A percentile compares a stretch with the other conserved stretches of the same genome.
Evolutionary conservation across 306 rosid species (phyloP).

Genomic region (Chamaecrista fasciculata): DNA sequence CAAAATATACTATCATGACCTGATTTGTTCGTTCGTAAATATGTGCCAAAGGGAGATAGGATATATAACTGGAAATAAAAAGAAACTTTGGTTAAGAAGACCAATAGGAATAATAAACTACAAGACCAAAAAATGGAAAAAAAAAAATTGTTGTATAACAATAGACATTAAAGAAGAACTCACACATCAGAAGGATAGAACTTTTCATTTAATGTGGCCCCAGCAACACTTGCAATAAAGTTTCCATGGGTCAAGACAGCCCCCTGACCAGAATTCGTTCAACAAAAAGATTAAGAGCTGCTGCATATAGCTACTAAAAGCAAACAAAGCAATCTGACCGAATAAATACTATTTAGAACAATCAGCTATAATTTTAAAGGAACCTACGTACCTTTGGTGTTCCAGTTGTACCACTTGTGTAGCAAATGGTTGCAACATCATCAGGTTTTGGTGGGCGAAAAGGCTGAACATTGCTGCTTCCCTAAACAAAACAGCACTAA

Average conservation of each 20-base stretch:
- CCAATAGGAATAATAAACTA: constrained; percentile 22
- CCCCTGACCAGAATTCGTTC: constrained; percentile 59
- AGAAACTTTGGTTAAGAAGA: constrained; percentile 35
- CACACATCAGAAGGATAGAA: constrained; percentile 82
- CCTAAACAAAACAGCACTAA: constrained; percentile 55
- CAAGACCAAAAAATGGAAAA: constrained; percentile 11
- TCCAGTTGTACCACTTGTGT: constrained; percentile 99
- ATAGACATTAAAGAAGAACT: constrained; percentile 38
- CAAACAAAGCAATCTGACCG: constrained; percentile 4
- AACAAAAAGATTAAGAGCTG: constrained; percentile 29
- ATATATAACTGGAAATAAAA: constrained; percentile 71
- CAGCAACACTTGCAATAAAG: constrained; percentile 88
- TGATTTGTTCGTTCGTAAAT: constrained; percentile 95
- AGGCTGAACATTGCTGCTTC: constrained; percentile 66
- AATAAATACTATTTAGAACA: constrained; percentile 27
- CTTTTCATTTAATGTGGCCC: constrained; percentile 46
- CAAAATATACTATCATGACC: constrained; percentile 58
- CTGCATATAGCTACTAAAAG: constrained; percentile 18
- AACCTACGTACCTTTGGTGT: constrained; percentile 74
- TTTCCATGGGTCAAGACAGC: constrained; percentile 85
- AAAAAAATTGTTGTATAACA: background rate
- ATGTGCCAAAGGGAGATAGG: constrained; percentile 98
- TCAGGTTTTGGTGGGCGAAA: constrained; percentile 82
- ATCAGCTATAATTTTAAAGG: constrained; percentile 24
- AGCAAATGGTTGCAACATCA: constrained; percentile 90